Evolutionary conservation across 2,329 filamentous ascomycete genomes (phyloP), one percentile per base, ranked within the genome.

Genomic region (Simplicillium sp.): DNA sequence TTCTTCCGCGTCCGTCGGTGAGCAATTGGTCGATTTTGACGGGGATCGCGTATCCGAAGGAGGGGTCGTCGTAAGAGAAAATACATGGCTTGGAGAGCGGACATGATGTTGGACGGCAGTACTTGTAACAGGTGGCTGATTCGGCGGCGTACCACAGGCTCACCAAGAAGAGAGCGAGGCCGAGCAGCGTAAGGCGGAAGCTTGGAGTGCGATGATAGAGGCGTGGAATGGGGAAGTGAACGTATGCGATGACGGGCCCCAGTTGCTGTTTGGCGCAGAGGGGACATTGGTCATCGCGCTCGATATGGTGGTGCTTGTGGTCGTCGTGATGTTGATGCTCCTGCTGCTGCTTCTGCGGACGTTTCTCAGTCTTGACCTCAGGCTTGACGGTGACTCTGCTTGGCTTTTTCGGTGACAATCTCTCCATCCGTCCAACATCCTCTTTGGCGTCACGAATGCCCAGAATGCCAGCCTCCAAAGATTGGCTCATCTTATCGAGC

Each of bases 21-120:
- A 64, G 53, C 76, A 76, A 81, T 49, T 80, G 68, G 52, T 82
- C 77, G 11, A 81, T 51, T 59, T 80, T 81, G 42, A 77, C 69
- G 3, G 77, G 77, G 36, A 81, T 64, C 1, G 75, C 73, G 32
- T 63, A 65, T n/a, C 76, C 77, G 55, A 77, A 81, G 18, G 68
- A 68, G 1, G 77, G 77, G 52, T 80, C 77, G 36, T 73, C 66
- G 11, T 67, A 65, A 20, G 69, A 71, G 73, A 73, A 80, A 29
- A 68, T 62, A 52, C 75, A 80, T 2, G 66, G 64, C 36, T 44
- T 54, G 39, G 37, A 57, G 3, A 31, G 54, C 11, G 64, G 64
- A 47, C 76, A 79, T 28, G 63, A 64, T n/a, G 59, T 53, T 2
- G 75, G 73, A 13, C 70, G 69, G 51, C 74, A 79, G 57, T 71